phyloP scores from a whole-genome alignment of 768 basidiomycete genomes.

The Leccinum sublutescens region DNA sequence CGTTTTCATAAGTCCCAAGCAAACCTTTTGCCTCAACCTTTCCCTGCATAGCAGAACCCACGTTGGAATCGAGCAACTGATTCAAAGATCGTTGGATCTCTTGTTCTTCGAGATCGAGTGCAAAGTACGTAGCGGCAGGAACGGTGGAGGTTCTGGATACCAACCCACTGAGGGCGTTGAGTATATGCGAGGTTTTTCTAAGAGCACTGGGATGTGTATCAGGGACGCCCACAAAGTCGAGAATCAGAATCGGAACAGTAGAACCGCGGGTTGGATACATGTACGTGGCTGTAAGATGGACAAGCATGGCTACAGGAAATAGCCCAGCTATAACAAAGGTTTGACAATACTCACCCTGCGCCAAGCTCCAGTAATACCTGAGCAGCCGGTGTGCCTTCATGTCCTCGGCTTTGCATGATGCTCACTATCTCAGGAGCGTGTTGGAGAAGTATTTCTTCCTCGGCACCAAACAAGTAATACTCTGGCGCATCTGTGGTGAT shows the following conservation, averaged over 20 bases:
- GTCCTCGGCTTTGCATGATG: constrained; percentile 53
- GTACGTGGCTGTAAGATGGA: neutral
- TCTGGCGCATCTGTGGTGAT: constrained; percentile 76
- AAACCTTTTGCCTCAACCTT: constrained; percentile 82
- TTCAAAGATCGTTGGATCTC: constrained; percentile 81
- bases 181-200: constrained; percentile 84
- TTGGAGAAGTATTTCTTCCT: constrained; percentile 78
- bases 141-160: constrained; percentile 36
- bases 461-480: constrained; percentile 90
- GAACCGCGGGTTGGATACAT: neutral
- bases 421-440: constrained; percentile 73
- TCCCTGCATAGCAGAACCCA: constrained; percentile 59
- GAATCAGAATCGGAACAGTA: neutral
- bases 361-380: constrained; percentile 87
- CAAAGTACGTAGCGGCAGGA: constrained; percentile 77
- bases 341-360: constrained; percentile 66
- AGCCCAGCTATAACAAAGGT: neutral
- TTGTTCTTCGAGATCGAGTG: constrained; percentile 87
- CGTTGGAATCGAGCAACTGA: constrained; percentile 59
- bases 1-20: constrained; percentile 90
- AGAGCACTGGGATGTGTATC: constrained; percentile 54
- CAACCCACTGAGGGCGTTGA: constrained; percentile 63
- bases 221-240: constrained; percentile 3
- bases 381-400: constrained; percentile 37
- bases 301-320: neutral